Evolutionary conservation across 2,329 filamentous ascomycete genomes (phyloP).

Genomic region (Colletotrichum sublineola): DNA sequence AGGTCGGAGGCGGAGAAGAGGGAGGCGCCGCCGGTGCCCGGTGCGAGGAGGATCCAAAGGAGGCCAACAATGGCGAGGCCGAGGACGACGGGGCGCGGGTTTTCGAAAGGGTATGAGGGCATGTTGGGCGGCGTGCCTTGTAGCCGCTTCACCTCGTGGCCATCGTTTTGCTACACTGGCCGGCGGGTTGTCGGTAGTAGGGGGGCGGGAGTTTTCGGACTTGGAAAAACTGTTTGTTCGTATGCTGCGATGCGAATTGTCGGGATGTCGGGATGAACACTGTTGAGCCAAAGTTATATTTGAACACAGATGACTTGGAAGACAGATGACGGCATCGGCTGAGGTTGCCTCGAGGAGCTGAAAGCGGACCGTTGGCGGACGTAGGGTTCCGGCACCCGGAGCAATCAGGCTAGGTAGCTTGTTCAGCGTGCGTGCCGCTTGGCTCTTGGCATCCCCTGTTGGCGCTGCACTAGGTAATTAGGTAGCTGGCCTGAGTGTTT

Average conservation of each 20-base stretch:
- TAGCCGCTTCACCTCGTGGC: conserved; percentile 29
- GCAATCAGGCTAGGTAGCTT: not conserved
- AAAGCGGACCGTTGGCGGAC: conserved; percentile 17
- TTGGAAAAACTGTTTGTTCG: not conserved
- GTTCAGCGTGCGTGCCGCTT: not conserved
- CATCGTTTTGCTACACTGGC: conserved; percentile 26
- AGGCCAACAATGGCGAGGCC: conserved; percentile 57
- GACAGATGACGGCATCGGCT: conserved; percentile 31
- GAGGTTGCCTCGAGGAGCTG: not conserved
- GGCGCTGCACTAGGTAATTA: not conserved
- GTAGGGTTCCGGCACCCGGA: conserved; percentile 16
- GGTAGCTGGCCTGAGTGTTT: not conserved
- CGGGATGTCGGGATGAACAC: conserved; percentile 9
- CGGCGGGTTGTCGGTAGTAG: conserved; percentile 5
- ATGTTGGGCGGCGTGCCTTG: conserved; percentile 53
- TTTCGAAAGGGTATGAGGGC: conserved; percentile 58
- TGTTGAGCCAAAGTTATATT: conserved; percentile 5
- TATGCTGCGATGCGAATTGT: not conserved
- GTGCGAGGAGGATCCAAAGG: conserved; percentile 59
- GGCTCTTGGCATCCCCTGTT: not conserved
- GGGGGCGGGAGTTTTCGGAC: not conserved
- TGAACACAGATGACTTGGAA: conserved; percentile 15
- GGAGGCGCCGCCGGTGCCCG: conserved; percentile 46
- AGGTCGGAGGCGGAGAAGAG: conserved; percentile 53
- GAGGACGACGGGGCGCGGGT: conserved; percentile 52